Evolutionary conservation across 805 yeast species (phyloP), one percentile per base, ranked within the genome.

Genomic region (Nakazawaea ambrosiae): DNA sequence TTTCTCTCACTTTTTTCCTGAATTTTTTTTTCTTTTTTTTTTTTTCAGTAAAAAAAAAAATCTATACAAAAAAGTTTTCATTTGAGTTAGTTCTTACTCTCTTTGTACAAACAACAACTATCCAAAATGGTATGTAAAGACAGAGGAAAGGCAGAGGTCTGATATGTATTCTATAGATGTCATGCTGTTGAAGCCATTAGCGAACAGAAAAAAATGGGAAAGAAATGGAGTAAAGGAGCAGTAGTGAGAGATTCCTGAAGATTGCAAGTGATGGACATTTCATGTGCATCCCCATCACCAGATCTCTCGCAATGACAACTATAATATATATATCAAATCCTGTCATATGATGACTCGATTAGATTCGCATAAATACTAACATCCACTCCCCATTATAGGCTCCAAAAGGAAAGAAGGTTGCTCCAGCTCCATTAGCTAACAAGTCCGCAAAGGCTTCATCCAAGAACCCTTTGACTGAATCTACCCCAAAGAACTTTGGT

Each of bases 341-440:
- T n/a, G n/a, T n/a, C n/a, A n/a, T n/a, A n/a, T n/a, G n/a, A n/a
- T n/a, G n/a, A n/a, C n/a, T n/a, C n/a, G n/a, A n/a, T n/a, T n/a
- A n/a, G n/a, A n/a, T n/a, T n/a, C n/a, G n/a, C n/a, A n/a, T n/a
- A n/a, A n/a, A n/a, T n/a, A n/a, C n/a, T n/a, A n/a, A n/a, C n/a
- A n/a, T n/a, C n/a, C n/a, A n/a, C n/a, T n/a, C n/a, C n/a, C n/a
- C n/a, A 18, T 18, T 19, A 28, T 24, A 38, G 41, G 41, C 41
- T 39, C 41, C 38, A 39, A 34, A 34, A 34, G 42, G 38, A 40
- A 79, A 76, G 75, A 88, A 86, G 78, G 95, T 87, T 61, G 97
- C 96, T 61, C 95, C 97, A 77, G 90, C 97, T 67, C 98, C 98
- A 69, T 82, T 88, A 66, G 88, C 96, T 65, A 62, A 84, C 58